Conservation (phyloP, 164 flowering plant species). For the Tetracentron sinense region DNA sequence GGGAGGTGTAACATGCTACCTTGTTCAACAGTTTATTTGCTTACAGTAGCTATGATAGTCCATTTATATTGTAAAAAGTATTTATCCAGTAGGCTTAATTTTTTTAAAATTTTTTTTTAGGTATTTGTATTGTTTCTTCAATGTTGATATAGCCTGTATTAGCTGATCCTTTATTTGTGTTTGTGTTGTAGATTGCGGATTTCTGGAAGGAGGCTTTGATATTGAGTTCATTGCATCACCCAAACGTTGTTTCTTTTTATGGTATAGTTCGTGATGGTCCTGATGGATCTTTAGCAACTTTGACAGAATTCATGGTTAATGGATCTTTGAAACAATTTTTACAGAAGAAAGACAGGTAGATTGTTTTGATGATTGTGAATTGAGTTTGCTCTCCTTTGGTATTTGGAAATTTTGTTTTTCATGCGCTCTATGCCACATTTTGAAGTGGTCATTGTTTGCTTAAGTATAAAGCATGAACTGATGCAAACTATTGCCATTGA, state of each 20-base stretch:
- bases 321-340: conserved; percentile 95
- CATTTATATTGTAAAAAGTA: no score
- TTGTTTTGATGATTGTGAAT: no score
- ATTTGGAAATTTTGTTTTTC: not conserved
- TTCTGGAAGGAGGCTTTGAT: conserved; percentile 98
- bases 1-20: no score
- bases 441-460: not conserved
- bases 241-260: conserved; percentile 96
- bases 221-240: conserved; percentile 91
- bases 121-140: no score
- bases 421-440: not conserved
- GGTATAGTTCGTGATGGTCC: conserved; percentile 99
- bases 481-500: not conserved
- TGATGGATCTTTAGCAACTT: conserved; percentile 94
- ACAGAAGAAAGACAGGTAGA: conserved; percentile 92
- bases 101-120: no score
- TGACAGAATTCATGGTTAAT: conserved; percentile 95
- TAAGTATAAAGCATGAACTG: not conserved
- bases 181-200: conserved; percentile 70
- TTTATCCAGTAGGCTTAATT: no score
- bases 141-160: not conserved
- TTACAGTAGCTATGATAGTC: no score
- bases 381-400: no score
- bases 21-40: no score
- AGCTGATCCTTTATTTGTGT: conserved; percentile 5